Percentiles rank a stretch among this genome's conserved stretches.
Evolutionary conservation across 2,329 filamentous ascomycete genomes (phyloP).

Genomic region (Purpureocillium takamizusanense): DNA sequence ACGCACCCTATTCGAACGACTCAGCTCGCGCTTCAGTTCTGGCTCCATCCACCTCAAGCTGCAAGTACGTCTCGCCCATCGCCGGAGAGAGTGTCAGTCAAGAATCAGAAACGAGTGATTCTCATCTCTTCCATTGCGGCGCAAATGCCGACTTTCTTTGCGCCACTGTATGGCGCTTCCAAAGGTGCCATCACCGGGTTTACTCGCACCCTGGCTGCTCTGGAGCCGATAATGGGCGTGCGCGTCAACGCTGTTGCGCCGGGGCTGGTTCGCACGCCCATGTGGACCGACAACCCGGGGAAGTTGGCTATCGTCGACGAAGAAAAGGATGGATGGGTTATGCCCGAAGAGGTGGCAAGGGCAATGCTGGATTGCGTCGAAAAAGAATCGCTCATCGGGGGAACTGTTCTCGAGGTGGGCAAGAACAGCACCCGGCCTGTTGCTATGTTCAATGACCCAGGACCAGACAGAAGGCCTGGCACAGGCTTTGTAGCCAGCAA

Average conservation of each 20-base stretch:
- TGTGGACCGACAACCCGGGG: constrained; percentile 35
- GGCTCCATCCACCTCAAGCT: constrained; percentile 17
- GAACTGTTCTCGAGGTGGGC: constrained; percentile 32
- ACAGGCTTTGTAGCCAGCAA: constrained; percentile 20
- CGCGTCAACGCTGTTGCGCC: constrained; percentile 35
- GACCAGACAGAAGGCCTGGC: constrained; percentile 20
- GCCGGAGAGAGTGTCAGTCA: constrained; percentile 8
- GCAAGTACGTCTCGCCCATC: constrained; percentile 1
- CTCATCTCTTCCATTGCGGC: constrained; percentile 28
- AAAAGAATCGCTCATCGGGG: constrained; percentile 22
- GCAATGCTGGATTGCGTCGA: constrained; percentile 32
- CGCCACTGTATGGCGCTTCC: constrained; percentile 28
- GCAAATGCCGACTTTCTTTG: constrained; percentile 21
- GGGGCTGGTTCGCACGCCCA: constrained; percentile 32
- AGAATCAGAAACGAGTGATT: constrained; percentile 25
- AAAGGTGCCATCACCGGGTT: constrained; percentile 30
- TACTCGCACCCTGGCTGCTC: constrained; percentile 26
- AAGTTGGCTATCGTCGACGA: constrained; percentile 28
- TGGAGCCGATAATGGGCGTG: constrained; percentile 24
- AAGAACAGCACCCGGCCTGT: constrained; percentile 21
- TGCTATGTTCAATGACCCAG: constrained; percentile 25
- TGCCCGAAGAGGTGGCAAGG: constrained; percentile 30
- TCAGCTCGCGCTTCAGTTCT: constrained; percentile 29
- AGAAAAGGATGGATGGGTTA: constrained; percentile 28
- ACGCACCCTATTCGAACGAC: constrained; percentile 31